These are phyloP conservation scores for Cylindrodendrum hubeiense DNA, from an alignment of 2,329 filamentous ascomycete genomes.

Conservation along the genomic window DNA sequence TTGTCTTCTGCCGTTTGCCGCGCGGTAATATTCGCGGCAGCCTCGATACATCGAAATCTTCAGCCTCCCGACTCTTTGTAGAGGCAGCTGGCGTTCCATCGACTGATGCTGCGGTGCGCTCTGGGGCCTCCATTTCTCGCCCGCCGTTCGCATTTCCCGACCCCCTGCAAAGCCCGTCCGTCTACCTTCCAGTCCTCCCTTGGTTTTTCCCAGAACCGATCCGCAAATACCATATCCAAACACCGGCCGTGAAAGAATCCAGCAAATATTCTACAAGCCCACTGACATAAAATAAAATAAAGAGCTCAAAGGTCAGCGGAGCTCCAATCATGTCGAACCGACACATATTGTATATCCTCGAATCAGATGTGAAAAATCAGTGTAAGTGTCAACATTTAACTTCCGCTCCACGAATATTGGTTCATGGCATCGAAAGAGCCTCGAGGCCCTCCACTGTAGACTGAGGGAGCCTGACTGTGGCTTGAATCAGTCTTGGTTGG, in stretches of 20 bases:
- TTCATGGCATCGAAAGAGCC: constrained; percentile 63
- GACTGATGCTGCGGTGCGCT: constrained; percentile 1
- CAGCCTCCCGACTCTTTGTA: neutral
- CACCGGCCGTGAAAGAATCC: constrained; percentile 39
- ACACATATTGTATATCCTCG: constrained; percentile 37
- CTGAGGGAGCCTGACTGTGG: constrained; percentile 54
- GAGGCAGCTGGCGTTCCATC: constrained; percentile 1
- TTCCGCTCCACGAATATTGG: constrained; percentile 70
- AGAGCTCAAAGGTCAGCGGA: constrained; percentile 29
- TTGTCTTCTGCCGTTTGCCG: neutral
- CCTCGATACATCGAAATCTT: neutral
- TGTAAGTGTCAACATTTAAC: constrained; percentile 45
- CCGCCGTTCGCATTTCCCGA: constrained; percentile 3
- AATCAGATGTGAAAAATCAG: constrained; percentile 22
- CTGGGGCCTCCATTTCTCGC: constrained; percentile 3
- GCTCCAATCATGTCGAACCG: constrained; percentile 38
- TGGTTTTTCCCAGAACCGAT: constrained; percentile 26
- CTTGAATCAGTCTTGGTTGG: constrained; percentile 52
- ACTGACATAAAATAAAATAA: constrained; percentile 38
- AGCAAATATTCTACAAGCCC: constrained; percentile 44
- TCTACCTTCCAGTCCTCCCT: constrained; percentile 18
- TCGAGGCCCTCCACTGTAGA: constrained; percentile 55
- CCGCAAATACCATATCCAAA: constrained; percentile 35
- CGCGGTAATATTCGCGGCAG: neutral
- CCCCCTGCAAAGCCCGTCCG: constrained; percentile 11